Percentiles rank a stretch among this genome's conserved stretches.
Evolutionary conservation across 257 asterid species (phyloP).

Genomic region (Petunia secreta): DNA sequence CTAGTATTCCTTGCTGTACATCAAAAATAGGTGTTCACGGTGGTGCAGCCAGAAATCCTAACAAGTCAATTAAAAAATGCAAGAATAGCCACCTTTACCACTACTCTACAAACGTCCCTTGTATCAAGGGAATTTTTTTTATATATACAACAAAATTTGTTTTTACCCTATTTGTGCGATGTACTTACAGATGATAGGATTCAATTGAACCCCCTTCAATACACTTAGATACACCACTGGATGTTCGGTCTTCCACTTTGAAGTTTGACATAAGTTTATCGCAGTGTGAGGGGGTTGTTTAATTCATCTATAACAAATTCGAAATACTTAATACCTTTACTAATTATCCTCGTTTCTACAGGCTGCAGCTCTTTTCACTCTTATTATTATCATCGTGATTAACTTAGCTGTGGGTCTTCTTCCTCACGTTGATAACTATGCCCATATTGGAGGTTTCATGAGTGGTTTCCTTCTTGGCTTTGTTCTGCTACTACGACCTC

Average conservation of each 20-base stretch:
- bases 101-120: too few species aligned
- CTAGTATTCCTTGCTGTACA: too few species aligned
- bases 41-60: too few species aligned
- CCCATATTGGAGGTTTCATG: conserved; percentile 87
- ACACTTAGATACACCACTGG: too few species aligned
- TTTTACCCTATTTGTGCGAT: too few species aligned
- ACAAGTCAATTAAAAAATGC: too few species aligned
- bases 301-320: background rate
- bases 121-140: too few species aligned
- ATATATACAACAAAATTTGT: too few species aligned
- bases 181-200: too few species aligned
- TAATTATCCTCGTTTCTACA: conserved; percentile 28
- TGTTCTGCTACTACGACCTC: conserved; percentile 73
- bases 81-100: too few species aligned
- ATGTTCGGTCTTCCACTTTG: background rate
- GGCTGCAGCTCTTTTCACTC: conserved; percentile 89
- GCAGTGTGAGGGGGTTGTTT: conserved; percentile 1
- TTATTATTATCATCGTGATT: conserved; percentile 61
- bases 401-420: conserved; percentile 85
- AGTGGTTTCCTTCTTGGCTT: conserved; percentile 86
- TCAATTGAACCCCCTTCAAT: too few species aligned
- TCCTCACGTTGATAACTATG: conserved; percentile 89
- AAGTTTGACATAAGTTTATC: background rate
- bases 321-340: background rate
- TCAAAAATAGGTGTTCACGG: too few species aligned